These are phyloP conservation scores for Xylaria acuta DNA, from an alignment of 495 filamentous ascomycete genomes.

Conservation along the genomic window DNA sequence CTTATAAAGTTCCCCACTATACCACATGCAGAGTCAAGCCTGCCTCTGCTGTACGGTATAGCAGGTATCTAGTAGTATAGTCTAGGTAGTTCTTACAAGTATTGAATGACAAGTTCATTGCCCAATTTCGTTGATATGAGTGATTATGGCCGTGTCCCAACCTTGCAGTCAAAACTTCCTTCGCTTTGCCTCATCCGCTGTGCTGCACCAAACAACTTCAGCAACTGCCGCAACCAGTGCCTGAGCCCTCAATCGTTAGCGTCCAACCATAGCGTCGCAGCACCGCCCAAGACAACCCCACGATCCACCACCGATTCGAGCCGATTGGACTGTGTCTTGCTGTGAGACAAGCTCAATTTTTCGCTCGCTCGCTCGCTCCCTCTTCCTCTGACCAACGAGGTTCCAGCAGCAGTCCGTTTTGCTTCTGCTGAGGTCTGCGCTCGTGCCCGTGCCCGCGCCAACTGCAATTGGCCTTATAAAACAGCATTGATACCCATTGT, in stretches of 20 bases:
- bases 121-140: neutral
- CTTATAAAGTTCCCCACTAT: neutral
- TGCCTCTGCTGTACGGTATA: neutral
- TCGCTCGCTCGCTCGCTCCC: conserved; percentile 1
- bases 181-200: neutral
- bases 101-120: neutral
- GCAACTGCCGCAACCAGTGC: neutral
- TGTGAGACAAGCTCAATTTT: conserved; percentile 24
- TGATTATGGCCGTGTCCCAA: neutral
- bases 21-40: conserved; percentile 1
- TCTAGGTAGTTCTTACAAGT: conserved; percentile 1
- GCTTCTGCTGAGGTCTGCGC: conserved; percentile 20
- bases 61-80: neutral
- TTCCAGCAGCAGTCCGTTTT: conserved; percentile 7
- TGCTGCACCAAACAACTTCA: neutral
- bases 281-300: conserved; percentile 20
- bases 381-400: conserved; percentile 12
- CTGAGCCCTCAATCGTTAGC: conserved; percentile 6
- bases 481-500: conserved; percentile 9
- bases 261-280: conserved; percentile 9
- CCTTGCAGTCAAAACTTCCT: neutral
- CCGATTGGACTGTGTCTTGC: conserved; percentile 23
- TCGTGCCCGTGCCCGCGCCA: neutral
- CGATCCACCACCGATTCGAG: conserved; percentile 22
- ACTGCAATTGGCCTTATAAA: conserved; percentile 20